Percentiles rank a stretch among this genome's conserved stretches.
These are phyloP conservation scores for Metschnikowia matae DNA, from an alignment of 805 yeast genomes.

Conservation along the genomic window DNA sequence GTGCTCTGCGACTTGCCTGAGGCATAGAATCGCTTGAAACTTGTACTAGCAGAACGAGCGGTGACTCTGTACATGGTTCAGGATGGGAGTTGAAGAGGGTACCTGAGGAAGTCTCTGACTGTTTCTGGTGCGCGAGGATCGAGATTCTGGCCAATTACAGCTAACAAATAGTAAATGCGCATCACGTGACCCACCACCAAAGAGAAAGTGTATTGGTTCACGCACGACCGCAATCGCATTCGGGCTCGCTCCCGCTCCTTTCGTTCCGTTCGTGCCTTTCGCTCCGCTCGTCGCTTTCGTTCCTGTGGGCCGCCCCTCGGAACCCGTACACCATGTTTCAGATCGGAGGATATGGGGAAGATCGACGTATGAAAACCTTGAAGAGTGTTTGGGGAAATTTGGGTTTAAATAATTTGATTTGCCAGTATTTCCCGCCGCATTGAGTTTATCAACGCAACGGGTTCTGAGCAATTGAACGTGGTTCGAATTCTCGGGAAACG, in stretches of 20 bases:
- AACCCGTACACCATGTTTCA: conserved; percentile 1
- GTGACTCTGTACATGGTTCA: conserved; percentile 17
- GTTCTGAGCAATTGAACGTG: background rate
- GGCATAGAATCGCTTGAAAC: conserved; percentile 15
- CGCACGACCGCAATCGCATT: background rate
- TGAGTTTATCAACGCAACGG: background rate
- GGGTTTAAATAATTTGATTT: no score
- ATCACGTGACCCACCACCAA: background rate
- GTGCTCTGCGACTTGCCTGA: conserved; percentile 13
- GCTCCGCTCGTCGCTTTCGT: background rate
- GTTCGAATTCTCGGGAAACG: background rate
- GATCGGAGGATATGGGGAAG: background rate
- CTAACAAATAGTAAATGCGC: conserved; percentile 4
- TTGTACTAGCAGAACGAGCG: conserved; percentile 14
- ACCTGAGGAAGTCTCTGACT: background rate
- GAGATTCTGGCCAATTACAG: conserved; percentile 8
- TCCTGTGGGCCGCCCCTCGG: background rate
- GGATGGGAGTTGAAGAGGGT: background rate
- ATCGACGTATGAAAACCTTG: no score
- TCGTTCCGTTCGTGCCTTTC: background rate
- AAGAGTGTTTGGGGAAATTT: no score
- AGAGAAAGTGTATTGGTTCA: background rate
- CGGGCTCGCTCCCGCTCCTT: background rate
- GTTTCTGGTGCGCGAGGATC: conserved; percentile 2
- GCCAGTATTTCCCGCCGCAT: background rate